Evolutionary conservation across 139 green algal genomes (phyloP).

Genomic region (Micractinium sp.): DNA sequence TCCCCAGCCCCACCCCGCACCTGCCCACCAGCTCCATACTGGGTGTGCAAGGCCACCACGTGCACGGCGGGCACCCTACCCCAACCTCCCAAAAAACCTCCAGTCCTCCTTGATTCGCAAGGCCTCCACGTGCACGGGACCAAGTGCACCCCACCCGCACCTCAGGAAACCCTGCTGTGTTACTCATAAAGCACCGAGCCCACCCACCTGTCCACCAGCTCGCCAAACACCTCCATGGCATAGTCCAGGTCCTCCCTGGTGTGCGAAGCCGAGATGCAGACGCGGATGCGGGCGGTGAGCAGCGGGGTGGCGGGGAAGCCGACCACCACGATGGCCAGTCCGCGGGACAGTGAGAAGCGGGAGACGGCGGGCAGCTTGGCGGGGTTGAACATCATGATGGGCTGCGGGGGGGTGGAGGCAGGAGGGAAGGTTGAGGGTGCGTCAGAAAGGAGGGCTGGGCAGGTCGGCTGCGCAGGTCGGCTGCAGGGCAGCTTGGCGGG

Average conservation of each 20-base stretch:
- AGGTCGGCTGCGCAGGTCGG: background rate
- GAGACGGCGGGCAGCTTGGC: slow-evolving; percentile 84
- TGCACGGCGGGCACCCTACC: no score
- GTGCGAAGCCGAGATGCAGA: slow-evolving; percentile 97
- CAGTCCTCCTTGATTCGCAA: no score
- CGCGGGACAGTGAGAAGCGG: slow-evolving; percentile 73
- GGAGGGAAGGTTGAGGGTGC: background rate
- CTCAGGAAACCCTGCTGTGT: no score
- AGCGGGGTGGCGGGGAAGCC: slow-evolving; percentile 96
- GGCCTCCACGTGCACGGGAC: background rate
- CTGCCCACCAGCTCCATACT: no score
- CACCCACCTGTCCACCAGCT: slow-evolving; percentile 37
- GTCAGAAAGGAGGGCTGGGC: no score
- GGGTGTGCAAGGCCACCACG: no score
- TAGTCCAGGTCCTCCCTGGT: slow-evolving; percentile 90
- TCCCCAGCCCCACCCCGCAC: no score
- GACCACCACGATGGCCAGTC: slow-evolving; percentile 95
- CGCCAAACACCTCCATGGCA: slow-evolving; percentile 73
- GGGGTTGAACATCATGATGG: slow-evolving; percentile 97
- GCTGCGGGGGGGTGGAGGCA: slow-evolving; percentile 47
- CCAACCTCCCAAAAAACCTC: no score
- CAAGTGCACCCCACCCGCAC: no score
- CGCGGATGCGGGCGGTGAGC: slow-evolving; percentile 78
- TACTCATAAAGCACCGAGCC: no score
- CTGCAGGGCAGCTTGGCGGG: background rate